Evolutionary conservation across 352 stramenopile species (phyloP).

Genomic region (Globisporangium canariense): DNA sequence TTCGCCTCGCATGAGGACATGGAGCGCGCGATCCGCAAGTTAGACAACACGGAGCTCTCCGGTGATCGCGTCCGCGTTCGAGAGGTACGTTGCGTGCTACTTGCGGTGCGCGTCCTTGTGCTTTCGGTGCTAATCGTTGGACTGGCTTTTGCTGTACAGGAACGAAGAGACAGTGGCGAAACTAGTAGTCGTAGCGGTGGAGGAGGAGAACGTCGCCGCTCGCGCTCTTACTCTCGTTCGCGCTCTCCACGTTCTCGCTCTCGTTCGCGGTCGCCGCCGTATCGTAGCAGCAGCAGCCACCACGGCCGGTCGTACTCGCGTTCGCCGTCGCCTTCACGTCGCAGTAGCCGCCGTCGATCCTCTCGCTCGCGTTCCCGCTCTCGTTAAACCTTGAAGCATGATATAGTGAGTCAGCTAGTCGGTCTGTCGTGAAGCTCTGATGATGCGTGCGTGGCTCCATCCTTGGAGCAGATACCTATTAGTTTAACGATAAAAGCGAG

Average conservation of each 20-base stretch:
- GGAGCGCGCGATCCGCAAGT: slow-evolving; percentile 43
- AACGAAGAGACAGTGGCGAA: slow-evolving; percentile 8
- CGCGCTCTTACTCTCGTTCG: slow-evolving; percentile 30
- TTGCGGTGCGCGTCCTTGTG: no score
- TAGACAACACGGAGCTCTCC: slow-evolving; percentile 44
- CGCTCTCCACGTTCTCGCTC: slow-evolving; percentile 30
- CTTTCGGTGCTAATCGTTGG: no score
- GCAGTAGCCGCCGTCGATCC: slow-evolving; percentile 1
- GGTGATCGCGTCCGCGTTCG: slow-evolving; percentile 47
- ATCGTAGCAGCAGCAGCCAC: slow-evolving; percentile 15
- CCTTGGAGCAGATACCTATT: neutral
- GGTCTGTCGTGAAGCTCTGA: neutral
- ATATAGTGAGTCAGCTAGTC: neutral
- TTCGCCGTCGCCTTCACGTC: slow-evolving; percentile 21
- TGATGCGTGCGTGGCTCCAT: neutral
- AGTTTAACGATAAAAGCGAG: neutral
- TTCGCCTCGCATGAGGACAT: slow-evolving; percentile 67
- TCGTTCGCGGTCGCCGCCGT: slow-evolving; percentile 25
- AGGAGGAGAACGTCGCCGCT: slow-evolving; percentile 14
- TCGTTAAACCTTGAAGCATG: neutral
- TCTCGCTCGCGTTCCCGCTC: slow-evolving; percentile 19
- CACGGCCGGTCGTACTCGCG: slow-evolving; percentile 26
- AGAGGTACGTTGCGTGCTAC: slow-evolving; percentile 7
- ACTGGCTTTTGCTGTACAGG: slow-evolving; percentile 3
- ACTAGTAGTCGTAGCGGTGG: neutral